Evolutionary conservation across 2,329 filamentous ascomycete species (phyloP).

Genomic region (Apiospora marii): DNA sequence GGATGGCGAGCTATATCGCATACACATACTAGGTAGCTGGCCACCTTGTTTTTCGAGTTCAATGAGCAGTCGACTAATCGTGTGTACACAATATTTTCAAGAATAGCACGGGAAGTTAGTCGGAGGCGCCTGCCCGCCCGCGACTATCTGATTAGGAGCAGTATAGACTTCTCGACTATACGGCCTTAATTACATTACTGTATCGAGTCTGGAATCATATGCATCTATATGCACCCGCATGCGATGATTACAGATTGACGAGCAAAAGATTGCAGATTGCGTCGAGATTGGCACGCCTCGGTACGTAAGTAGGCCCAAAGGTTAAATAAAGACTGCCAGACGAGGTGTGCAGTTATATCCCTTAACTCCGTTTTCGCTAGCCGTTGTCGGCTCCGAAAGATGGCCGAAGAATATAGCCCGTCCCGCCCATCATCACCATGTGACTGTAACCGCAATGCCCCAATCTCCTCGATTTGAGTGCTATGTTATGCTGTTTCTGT

Average conservation of each 20-base stretch:
- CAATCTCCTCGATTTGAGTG: not conserved
- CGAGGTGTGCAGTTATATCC: not conserved
- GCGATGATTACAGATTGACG: not conserved
- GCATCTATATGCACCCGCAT: no score
- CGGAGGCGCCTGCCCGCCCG: no score
- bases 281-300: no score
- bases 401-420: conserved; percentile 14
- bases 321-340: no score
- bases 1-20: not conserved
- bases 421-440: not conserved
- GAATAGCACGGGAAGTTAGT: no score
- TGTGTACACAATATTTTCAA: no score
- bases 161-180: no score
- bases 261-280: not conserved
- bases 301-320: no score
- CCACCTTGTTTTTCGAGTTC: not conserved
- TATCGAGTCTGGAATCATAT: no score
- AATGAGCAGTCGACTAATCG: not conserved
- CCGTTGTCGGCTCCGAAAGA: conserved; percentile 19
- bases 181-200: no score
- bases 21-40: not conserved
- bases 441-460: not conserved
- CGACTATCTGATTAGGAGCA: no score
- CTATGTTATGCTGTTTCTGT: not conserved
- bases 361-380: not conserved